Conservation (phyloP, 1,284 basidiomycete genomes). For the Pulveroboletus sp. region DNA sequence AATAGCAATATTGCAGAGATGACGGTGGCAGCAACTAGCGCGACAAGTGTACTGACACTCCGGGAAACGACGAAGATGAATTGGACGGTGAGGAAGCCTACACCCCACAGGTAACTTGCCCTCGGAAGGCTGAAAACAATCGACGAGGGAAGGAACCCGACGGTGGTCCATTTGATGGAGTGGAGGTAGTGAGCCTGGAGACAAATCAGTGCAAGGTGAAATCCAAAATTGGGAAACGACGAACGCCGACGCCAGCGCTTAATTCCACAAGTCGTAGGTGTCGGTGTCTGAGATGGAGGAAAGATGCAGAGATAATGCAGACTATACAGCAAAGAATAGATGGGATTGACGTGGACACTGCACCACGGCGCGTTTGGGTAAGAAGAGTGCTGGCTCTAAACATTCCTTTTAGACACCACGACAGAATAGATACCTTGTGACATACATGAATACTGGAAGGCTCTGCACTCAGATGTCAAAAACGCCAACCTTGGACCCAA, state of each 20-base stretch:
- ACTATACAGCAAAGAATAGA: conserved; percentile 25
- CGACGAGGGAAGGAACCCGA: conserved; percentile 30
- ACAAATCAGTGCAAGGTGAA: neutral
- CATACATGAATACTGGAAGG: conserved; percentile 33
- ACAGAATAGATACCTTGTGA: neutral
- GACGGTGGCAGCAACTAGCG: conserved; percentile 9
- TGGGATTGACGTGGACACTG: conserved; percentile 24
- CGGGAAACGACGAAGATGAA: conserved; percentile 24
- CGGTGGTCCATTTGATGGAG: conserved; percentile 15
- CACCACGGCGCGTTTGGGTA: conserved; percentile 25
- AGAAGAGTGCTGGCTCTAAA: conserved; percentile 31
- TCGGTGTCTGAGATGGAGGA: conserved; percentile 30
- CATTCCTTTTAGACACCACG: neutral
- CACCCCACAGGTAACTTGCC: conserved; percentile 31
- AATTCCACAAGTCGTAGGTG: conserved; percentile 27
- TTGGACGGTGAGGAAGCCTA: conserved; percentile 26
- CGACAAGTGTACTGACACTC: conserved; percentile 15
- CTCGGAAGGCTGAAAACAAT: conserved; percentile 34
- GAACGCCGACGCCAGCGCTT: conserved; percentile 27
- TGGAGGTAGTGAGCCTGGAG: conserved; percentile 30
- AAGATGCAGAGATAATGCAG: conserved; percentile 33
- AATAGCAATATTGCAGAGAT: conserved; percentile 19
- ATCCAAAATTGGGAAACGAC: conserved; percentile 6
- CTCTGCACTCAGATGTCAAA: conserved; percentile 26
- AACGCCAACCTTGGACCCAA: neutral